Conservation (phyloP, 2,329 filamentous ascomycete genomes). For the Talaromyces piceae region DNA sequence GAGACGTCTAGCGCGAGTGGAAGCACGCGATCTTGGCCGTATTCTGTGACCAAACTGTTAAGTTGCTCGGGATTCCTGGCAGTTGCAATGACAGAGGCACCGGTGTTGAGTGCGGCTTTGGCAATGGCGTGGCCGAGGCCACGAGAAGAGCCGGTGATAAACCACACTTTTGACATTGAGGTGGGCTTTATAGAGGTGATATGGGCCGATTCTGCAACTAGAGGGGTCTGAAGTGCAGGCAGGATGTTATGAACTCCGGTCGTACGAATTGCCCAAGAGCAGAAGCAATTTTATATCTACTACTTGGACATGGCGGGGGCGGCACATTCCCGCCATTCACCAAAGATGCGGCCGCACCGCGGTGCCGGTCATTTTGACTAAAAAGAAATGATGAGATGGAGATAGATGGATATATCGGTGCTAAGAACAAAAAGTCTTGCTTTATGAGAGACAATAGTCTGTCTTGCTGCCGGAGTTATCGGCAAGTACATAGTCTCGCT, state of each 20-base stretch:
- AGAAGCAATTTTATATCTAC: not conserved
- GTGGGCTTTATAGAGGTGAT: not conserved
- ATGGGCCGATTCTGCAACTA: not conserved
- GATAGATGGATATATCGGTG: too few species aligned
- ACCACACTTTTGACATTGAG: not conserved
- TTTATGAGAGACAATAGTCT: too few species aligned
- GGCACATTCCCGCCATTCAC: not conserved
- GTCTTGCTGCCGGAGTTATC: too few species aligned
- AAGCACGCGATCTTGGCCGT: not conserved
- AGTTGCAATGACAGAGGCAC: not conserved
- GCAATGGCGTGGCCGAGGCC: conserved; percentile 1
- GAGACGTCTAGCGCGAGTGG: conserved; percentile 21
- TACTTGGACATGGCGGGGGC: not conserved
- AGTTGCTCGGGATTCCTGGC: not conserved
- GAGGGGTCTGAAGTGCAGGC: not conserved
- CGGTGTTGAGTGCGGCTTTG: not conserved
- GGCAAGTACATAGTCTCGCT: too few species aligned
- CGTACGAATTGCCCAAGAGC: not conserved
- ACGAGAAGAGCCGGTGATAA: conserved; percentile 1
- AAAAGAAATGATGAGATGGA: too few species aligned
- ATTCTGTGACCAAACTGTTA: not conserved
- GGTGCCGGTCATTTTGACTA: not conserved
- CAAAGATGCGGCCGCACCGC: not conserved
- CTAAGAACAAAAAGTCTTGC: too few species aligned
- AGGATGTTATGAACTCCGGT: too few species aligned